A percentile compares a stretch with the other conserved stretches of the same genome.
These are phyloP conservation scores for Solanum sitiens DNA, from an alignment of 257 asterid species.

Conservation along the genomic window DNA sequence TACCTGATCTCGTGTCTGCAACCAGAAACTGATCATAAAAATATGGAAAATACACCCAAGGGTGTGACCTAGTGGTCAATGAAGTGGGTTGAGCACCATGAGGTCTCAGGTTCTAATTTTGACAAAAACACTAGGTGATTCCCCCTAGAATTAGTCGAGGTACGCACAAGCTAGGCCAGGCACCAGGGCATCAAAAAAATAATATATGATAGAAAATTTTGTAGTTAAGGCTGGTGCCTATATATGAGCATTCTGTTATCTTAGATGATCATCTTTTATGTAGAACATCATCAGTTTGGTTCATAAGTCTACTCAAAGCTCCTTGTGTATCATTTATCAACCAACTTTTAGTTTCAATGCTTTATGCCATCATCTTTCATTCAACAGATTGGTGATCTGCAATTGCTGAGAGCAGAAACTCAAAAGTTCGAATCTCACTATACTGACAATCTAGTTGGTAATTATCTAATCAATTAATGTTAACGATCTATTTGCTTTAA, in stretches of 20 bases:
- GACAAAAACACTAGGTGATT: neutral
- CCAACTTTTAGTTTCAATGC: neutral
- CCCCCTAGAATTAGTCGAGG: neutral
- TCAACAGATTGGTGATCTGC: constrained; percentile 76
- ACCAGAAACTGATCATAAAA: neutral
- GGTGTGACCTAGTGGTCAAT: neutral
- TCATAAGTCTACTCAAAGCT: neutral
- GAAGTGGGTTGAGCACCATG: neutral
- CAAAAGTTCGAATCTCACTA: constrained; percentile 94
- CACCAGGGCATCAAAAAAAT: neutral
- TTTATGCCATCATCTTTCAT: neutral
- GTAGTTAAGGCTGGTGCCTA: neutral
- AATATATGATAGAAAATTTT: neutral
- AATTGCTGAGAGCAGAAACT: constrained; percentile 55
- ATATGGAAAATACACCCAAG: neutral
- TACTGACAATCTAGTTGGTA: constrained; percentile 82
- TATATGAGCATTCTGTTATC: neutral
- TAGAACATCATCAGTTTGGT: neutral
- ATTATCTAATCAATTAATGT: neutral
- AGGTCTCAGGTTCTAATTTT: neutral
- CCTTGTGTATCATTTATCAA: neutral
- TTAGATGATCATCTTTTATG: neutral
- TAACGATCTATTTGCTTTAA: neutral
- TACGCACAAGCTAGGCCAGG: neutral
- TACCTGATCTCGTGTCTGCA: neutral